A percentile compares a stretch with the other conserved stretches of the same genome.
Conservation (phyloP, 1,139 yeast species). For the Yueomyces sp. region DNA sequence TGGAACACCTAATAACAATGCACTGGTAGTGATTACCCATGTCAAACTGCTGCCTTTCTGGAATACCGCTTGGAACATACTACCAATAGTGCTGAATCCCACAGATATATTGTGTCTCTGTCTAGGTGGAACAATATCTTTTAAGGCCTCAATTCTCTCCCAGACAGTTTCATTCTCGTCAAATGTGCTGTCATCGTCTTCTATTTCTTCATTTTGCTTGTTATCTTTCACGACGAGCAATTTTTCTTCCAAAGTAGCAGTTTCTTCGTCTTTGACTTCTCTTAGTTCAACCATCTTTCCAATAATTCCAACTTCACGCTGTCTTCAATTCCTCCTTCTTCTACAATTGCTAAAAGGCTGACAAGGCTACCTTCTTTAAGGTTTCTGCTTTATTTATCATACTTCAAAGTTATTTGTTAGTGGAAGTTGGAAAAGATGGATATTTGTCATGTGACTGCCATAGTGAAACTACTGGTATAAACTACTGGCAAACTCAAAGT, state of each 20-base stretch:
- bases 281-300: constrained; percentile 22
- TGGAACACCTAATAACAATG: constrained; percentile 85
- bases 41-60: constrained; percentile 58
- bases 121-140: constrained; percentile 82
- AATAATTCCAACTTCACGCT: too few species aligned
- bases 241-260: neutral
- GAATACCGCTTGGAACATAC: constrained; percentile 34
- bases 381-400: too few species aligned
- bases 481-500: too few species aligned
- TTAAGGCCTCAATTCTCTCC: constrained; percentile 83
- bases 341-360: too few species aligned
- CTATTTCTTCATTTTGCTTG: constrained; percentile 39
- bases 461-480: too few species aligned
- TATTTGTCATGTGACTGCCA: too few species aligned
- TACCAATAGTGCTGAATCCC: constrained; percentile 27
- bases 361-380: too few species aligned
- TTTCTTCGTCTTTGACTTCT: constrained; percentile 20
- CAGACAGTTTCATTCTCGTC: constrained; percentile 68
- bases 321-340: too few species aligned
- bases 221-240: constrained; percentile 10
- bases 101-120: constrained; percentile 42
- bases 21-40: constrained; percentile 79
- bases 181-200: constrained; percentile 63
- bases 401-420: too few species aligned
- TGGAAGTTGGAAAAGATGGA: too few species aligned